Conservation (phyloP, 2,329 filamentous ascomycete species). For the Trichoderma breve region DNA sequence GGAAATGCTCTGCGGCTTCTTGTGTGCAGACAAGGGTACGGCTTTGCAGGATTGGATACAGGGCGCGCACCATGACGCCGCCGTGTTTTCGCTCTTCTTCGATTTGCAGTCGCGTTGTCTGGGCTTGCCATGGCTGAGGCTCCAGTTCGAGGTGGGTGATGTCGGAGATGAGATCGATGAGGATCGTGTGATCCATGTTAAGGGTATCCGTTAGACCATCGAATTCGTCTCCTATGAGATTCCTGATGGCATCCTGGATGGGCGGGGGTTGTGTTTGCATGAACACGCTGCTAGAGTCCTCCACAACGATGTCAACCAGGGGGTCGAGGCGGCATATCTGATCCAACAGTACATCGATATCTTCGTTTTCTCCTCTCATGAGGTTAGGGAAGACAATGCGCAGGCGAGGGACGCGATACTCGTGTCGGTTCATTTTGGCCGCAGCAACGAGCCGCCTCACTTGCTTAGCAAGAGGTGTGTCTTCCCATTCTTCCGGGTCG, state of each 20-base stretch:
- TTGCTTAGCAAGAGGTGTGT: constrained; percentile 35
- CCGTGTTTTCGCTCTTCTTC: constrained; percentile 34
- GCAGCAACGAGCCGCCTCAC: constrained; percentile 37
- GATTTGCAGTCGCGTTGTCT: constrained; percentile 35
- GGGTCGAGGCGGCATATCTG: constrained; percentile 32
- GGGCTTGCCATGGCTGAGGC: constrained; percentile 35
- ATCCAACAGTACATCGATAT: constrained; percentile 35
- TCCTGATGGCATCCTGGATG: constrained; percentile 30
- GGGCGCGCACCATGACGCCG: constrained; percentile 34
- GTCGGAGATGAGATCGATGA: constrained; percentile 42
- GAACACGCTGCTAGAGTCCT: constrained; percentile 31
- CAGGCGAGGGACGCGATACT: constrained; percentile 38
- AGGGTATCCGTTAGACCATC: constrained; percentile 36
- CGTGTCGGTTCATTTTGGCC: constrained; percentile 36
- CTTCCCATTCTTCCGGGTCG: constrained; percentile 36
- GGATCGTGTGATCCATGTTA: constrained; percentile 43
- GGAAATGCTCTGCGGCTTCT: constrained; percentile 41
- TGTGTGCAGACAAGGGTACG: constrained; percentile 38
- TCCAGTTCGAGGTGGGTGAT: constrained; percentile 37
- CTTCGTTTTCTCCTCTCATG: constrained; percentile 27
- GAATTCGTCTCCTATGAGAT: constrained; percentile 34
- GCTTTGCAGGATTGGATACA: constrained; percentile 37
- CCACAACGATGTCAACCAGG: constrained; percentile 34
- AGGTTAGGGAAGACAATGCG: constrained; percentile 38
- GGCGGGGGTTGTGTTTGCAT: constrained; percentile 26